Percentiles rank a stretch among this genome's conserved stretches.
These are phyloP conservation scores for Rhizopus sp. DNA, from an alignment of 371 early-diverging fungal genomes.

Conservation along the genomic window DNA sequence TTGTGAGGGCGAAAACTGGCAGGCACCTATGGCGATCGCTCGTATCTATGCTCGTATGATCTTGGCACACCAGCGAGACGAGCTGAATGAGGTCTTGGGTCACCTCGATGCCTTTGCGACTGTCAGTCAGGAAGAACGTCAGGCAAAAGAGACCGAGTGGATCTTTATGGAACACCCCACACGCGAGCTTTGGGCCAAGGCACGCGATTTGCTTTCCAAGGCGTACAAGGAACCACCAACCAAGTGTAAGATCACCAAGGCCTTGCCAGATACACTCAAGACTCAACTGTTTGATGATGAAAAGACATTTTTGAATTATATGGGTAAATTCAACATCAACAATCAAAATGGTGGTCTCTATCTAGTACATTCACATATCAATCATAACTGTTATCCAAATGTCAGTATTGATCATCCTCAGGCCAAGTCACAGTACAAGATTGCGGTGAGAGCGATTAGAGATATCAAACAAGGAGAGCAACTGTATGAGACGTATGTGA, in stretches of 20 bases:
- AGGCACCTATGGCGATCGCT: conserved; percentile 59
- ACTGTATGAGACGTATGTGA: conserved; percentile 62
- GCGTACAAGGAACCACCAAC: conserved; percentile 52
- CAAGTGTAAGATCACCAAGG: conserved; percentile 55
- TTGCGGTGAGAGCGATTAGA: conserved; percentile 57
- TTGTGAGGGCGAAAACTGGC: conserved; percentile 56
- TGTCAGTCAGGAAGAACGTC: conserved; percentile 64
- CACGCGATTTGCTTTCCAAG: conserved; percentile 44
- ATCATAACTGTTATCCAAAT: conserved; percentile 61
- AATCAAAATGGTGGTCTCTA: conserved; percentile 72
- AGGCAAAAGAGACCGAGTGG: conserved; percentile 68
- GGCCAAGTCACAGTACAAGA: conserved; percentile 51
- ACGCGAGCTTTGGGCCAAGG: conserved; percentile 56
- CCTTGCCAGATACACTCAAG: conserved; percentile 49
- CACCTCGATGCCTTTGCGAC: conserved; percentile 68
- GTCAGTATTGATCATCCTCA: conserved; percentile 57
- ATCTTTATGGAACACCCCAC: conserved; percentile 63
- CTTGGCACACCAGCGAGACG: conserved; percentile 58
- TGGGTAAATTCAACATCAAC: conserved; percentile 71
- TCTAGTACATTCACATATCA: conserved; percentile 62
- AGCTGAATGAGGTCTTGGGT: conserved; percentile 49
- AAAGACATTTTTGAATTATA: conserved; percentile 59
- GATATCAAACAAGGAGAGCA: conserved; percentile 62
- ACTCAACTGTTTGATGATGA: conserved; percentile 55
- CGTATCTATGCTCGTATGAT: conserved; percentile 62